Percentiles rank a stretch among this genome's conserved stretches.
phyloP scores from a whole-genome alignment of 306 rosid species.

The Glycyrrhiza uralensis region DNA sequence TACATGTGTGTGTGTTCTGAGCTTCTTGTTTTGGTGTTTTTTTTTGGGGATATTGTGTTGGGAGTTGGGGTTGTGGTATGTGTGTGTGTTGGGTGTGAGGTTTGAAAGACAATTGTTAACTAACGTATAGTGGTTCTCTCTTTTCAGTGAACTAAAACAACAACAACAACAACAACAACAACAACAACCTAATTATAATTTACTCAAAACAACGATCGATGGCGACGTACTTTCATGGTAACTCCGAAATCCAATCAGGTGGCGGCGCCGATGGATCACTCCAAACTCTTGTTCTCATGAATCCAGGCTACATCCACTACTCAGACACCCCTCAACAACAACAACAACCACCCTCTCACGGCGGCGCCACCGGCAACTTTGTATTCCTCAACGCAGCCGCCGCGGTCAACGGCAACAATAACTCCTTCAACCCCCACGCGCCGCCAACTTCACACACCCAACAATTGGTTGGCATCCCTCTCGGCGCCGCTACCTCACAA shows the following conservation, averaged over 20 bases:
- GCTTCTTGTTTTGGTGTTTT: not conserved
- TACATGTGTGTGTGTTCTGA: slow-evolving; percentile 15
- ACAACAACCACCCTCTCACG: slow-evolving; percentile 26
- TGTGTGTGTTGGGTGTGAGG: slow-evolving; percentile 32
- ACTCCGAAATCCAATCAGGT: slow-evolving; percentile 70
- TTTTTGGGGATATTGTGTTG: not conserved
- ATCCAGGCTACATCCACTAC: slow-evolving; percentile 80
- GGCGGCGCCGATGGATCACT: slow-evolving; percentile 75
- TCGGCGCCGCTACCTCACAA: slow-evolving; percentile 34
- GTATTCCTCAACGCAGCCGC: slow-evolving; percentile 55
- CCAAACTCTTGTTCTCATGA: slow-evolving; percentile 91
- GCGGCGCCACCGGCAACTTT: slow-evolving; percentile 27
- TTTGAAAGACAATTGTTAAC: slow-evolving; percentile 20
- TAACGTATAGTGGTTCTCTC: slow-evolving; percentile 13
- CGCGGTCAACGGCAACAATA: slow-evolving; percentile 15
- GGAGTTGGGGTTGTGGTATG: slow-evolving; percentile 15
- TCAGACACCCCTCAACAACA: slow-evolving; percentile 63
- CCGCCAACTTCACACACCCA: slow-evolving; percentile 65
- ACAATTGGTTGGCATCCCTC: slow-evolving; percentile 76
- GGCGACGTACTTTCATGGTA: slow-evolving; percentile 96
- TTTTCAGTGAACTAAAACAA: slow-evolving; percentile 46
- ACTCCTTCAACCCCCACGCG: slow-evolving; percentile 57
- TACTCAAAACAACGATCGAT: slow-evolving; percentile 49
- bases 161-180: not conserved
- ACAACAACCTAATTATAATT: slow-evolving; percentile 14